Evolutionary conservation across 768 basidiomycete species (phyloP), one percentile per base, ranked within the genome.

Genomic region (Asterophora lycoperdoides): DNA sequence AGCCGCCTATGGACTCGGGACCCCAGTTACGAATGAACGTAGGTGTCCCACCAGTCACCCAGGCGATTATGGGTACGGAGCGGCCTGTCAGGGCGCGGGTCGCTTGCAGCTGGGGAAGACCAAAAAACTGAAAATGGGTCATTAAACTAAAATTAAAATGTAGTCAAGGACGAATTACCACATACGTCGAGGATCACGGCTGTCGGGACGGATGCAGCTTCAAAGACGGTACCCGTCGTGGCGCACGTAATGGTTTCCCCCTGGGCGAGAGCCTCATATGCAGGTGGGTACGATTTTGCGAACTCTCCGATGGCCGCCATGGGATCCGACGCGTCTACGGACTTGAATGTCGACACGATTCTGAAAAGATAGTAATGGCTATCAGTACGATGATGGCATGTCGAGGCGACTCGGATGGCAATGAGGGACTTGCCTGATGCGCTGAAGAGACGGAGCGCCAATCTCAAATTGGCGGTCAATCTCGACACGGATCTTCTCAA

Each of bases 1-100:
- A 23, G 2, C 60, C 60, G 6, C 60, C 60, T 7, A 56, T 29
- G 3, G 54, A 52, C 36, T 59, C 55, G 1, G 60, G 56, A 2
- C 55, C 60, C 32, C 47, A 60, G 14, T 45, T 17, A 10, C 56
- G 55, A 26, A 62, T 41, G 4, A 54, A 15, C 9, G 46, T 39
- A 2, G 47, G 18, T 1, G 51, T 44, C 15, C 41, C 41, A 10
- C 51, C 49, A 2, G 58, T 42, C 1, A 44, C 19, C 48, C 55
- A 62, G 3, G 49, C 39, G 10, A 58, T n/a, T 23, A 23, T 23
- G 23, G 53, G 60, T 5, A 59, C 53, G 8, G 41, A 15, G 8
- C 43, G 44, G 37, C 59, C 59, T 13, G 44, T 56, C 33, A 57
- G 32, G 3, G 47, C 50, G 9, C 56, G 52, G 10, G 55, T 56